Base-by-base conservation (phyloP, 2,329 filamentous ascomycete species). In the Talaromyces marneffei region DNA sequence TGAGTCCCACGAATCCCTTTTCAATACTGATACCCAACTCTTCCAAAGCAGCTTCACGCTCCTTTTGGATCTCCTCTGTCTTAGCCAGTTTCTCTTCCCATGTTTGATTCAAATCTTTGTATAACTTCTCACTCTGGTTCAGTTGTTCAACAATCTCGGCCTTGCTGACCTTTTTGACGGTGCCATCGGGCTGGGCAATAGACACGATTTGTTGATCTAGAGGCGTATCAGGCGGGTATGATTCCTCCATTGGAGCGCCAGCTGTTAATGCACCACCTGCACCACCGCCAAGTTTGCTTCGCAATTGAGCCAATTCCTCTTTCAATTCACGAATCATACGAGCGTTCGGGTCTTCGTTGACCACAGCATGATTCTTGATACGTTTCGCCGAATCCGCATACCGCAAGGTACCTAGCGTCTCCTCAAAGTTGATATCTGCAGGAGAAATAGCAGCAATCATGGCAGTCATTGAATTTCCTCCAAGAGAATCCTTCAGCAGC, bases 391-490 rank as follows among this genome's bases (percentile, higher is more conserved):
- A 97, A 73, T 99, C 93, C 60, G 95, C 94, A 75, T 99, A 99
- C 70, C 95, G 87, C 29, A 99, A 82, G 0, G 94, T 99, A 73
- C 92, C 94, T 18, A 99, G 82, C 0, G 95, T 99, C 77, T 99
- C 94, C 67, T 99, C 94, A 72, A 96, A 97, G 77, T 99, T 99
- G 79, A 97, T 97, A 76, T 99, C 94, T 59, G 94, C 94, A 3
- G 94, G 94, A 70, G 92, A 97, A 72, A 99, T 97, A 57, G 93
- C 93, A 56, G 94, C 95, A 81, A 99, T 99, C 95, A 99, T 99
- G 63, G 94, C 94, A 25, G 94, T 99, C 90, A 97, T 93, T 74
- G 93, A 97, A 82, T 99, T 99, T 71, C 94, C 94, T 72, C 94
- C 94, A 5, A 99, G 79, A 3, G 93, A 97, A 74, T 99, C 95